Conservation (phyloP, 495 filamentous ascomycete genomes). For the Massariosphaeria phaeospora region DNA sequence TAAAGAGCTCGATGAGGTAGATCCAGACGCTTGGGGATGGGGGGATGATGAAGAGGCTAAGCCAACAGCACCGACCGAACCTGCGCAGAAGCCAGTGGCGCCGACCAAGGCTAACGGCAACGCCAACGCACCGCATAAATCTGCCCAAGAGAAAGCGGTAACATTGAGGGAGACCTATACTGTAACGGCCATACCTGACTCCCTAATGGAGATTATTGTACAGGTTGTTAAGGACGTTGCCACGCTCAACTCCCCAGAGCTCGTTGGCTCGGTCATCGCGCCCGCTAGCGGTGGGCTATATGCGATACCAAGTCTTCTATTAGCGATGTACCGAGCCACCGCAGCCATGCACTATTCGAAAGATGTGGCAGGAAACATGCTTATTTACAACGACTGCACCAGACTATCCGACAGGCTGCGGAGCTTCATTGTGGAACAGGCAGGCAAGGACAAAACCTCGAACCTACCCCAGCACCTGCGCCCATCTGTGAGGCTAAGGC, state of each 20-base stretch:
- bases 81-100: not conserved
- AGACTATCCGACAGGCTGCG: conserved; percentile 71
- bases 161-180: conserved; percentile 83
- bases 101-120: conserved; percentile 5
- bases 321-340: conserved; percentile 88
- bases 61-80: conserved; percentile 15
- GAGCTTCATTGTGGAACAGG: conserved; percentile 50
- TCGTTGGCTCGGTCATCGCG: conserved; percentile 52
- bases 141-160: conserved; percentile 50
- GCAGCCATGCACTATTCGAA: conserved; percentile 73
- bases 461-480: conserved; percentile 46
- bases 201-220: conserved; percentile 64
- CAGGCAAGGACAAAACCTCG: conserved; percentile 46
- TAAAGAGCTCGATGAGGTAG: conserved; percentile 61
- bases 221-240: conserved; percentile 67
- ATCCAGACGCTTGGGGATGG: conserved; percentile 22
- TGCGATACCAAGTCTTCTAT: conserved; percentile 71
- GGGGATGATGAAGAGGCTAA: conserved; percentile 18
- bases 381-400: conserved; percentile 84
- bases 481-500: conserved; percentile 47
- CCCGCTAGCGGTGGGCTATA: conserved; percentile 71
- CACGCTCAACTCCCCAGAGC: conserved; percentile 50
- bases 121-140: conserved; percentile 26
- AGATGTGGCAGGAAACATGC: conserved; percentile 72
- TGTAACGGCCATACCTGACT: conserved; percentile 76